Percentiles rank a stretch among this genome's conserved stretches.
phyloP scores from a whole-genome alignment of 2,329 filamentous ascomycete genomes.

The Ophiostoma fasciatum region DNA sequence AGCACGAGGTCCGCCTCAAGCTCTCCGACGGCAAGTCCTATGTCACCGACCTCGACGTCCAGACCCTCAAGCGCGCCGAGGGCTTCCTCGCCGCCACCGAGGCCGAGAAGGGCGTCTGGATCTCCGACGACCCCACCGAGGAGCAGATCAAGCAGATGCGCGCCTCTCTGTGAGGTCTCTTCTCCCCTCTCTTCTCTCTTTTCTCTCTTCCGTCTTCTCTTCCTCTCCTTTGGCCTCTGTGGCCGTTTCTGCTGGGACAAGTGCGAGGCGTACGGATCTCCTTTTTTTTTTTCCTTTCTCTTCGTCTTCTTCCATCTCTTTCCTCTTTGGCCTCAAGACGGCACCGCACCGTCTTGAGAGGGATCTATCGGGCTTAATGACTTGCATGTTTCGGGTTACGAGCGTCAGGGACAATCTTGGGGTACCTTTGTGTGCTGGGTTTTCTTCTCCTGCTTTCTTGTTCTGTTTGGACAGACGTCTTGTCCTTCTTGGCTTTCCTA shows the following conservation, averaged over 20 bases:
- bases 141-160: slow-evolving; percentile 44
- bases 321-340: too few species aligned
- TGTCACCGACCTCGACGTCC: slow-evolving; percentile 83
- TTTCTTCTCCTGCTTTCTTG: too few species aligned
- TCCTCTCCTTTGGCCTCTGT: not conserved
- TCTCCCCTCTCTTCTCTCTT: not conserved
- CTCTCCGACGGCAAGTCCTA: slow-evolving; percentile 64
- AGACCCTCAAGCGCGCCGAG: slow-evolving; percentile 77
- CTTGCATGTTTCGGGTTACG: too few species aligned
- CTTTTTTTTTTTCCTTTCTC: not conserved
- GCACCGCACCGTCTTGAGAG: too few species aligned
- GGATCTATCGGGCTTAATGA: too few species aligned
- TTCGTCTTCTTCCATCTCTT: too few species aligned
- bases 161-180: not conserved
- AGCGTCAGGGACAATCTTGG: too few species aligned
- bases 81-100: slow-evolving; percentile 66
- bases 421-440: too few species aligned
- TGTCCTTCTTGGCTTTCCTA: too few species aligned
- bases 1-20: slow-evolving; percentile 82
- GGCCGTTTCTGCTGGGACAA: too few species aligned
- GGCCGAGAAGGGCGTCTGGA: slow-evolving; percentile 78
- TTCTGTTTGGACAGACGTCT: too few species aligned
- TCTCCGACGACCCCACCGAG: slow-evolving; percentile 54
- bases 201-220: not conserved
- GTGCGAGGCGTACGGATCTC: too few species aligned